These are phyloP conservation scores for Pterocarpus macrocarpus DNA, from an alignment of 306 rosid species.

Conservation along the genomic window DNA sequence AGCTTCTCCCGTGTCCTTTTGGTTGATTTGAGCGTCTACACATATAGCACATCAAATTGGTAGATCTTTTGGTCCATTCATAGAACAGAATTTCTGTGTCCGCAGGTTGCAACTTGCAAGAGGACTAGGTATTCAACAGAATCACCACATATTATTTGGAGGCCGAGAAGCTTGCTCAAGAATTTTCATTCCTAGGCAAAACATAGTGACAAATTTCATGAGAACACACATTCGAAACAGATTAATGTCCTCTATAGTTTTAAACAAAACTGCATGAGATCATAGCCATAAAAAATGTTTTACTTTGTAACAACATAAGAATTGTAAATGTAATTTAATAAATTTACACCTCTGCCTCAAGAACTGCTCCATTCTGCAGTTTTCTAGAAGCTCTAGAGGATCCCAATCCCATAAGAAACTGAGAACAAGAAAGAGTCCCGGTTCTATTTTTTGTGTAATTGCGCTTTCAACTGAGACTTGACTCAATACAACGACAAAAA, in stretches of 20 bases:
- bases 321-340: no score
- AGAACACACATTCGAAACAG: no score
- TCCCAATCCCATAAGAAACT: no score
- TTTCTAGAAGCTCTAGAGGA: no score
- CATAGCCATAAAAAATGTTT: no score
- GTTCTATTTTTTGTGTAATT: neutral
- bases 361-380: no score
- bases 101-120: neutral
- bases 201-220: neutral
- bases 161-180: neutral
- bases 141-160: neutral
- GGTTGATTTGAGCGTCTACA: neutral
- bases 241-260: neutral
- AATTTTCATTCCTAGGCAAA: neutral
- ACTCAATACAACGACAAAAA: neutral
- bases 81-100: neutral
- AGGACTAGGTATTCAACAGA: neutral
- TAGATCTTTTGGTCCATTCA: slow-evolving; percentile 2
- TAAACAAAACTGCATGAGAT: neutral
- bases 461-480: neutral
- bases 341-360: no score
- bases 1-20: slow-evolving; percentile 7
- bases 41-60: neutral
- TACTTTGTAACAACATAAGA: no score
- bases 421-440: no score